A percentile compares a stretch with the other conserved stretches of the same genome.
These are phyloP conservation scores for Leccinum pachyderme DNA, from an alignment of 1,284 basidiomycete species.

Conservation along the genomic window DNA sequence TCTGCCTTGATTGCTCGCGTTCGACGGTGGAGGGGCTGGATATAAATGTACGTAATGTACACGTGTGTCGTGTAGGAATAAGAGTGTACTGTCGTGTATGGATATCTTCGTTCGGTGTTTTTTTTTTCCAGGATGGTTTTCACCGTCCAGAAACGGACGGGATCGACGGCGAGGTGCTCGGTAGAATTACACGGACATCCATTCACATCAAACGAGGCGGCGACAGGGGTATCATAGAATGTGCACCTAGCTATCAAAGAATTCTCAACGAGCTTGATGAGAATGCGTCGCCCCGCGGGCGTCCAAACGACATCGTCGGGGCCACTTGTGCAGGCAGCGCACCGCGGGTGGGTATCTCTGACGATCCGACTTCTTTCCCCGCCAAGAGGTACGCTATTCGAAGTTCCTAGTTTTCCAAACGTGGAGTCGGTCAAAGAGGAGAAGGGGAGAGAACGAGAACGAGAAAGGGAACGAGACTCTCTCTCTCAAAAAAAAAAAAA, in stretches of 20 bases:
- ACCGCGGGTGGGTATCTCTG: slow-evolving; percentile 33
- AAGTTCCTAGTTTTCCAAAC: slow-evolving; percentile 28
- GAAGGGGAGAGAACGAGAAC: not conserved
- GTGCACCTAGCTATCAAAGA: slow-evolving; percentile 9
- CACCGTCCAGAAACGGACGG: not conserved
- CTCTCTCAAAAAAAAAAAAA: too few species aligned
- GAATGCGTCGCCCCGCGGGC: slow-evolving; percentile 34
- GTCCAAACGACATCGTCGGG: slow-evolving; percentile 26
- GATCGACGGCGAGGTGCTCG: not conserved
- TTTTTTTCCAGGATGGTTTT: not conserved
- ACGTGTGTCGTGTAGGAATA: slow-evolving; percentile 13
- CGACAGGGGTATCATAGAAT: slow-evolving; percentile 4
- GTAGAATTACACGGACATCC: not conserved
- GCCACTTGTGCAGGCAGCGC: slow-evolving; percentile 27
- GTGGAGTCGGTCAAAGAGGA: not conserved
- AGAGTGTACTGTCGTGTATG: not conserved
- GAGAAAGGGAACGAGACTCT: too few species aligned
- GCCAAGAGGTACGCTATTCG: slow-evolving; percentile 30
- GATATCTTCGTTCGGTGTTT: not conserved
- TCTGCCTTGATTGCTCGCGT: slow-evolving; percentile 49
- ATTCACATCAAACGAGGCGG: slow-evolving; percentile 1
- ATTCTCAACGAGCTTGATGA: slow-evolving; percentile 25
- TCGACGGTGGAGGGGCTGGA: not conserved
- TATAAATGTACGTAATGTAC: not conserved
- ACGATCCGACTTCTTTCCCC: slow-evolving; percentile 34